A percentile compares a stretch with the other conserved stretches of the same genome.
phyloP scores from a whole-genome alignment of 306 rosid genomes.

The Inga laurina region DNA sequence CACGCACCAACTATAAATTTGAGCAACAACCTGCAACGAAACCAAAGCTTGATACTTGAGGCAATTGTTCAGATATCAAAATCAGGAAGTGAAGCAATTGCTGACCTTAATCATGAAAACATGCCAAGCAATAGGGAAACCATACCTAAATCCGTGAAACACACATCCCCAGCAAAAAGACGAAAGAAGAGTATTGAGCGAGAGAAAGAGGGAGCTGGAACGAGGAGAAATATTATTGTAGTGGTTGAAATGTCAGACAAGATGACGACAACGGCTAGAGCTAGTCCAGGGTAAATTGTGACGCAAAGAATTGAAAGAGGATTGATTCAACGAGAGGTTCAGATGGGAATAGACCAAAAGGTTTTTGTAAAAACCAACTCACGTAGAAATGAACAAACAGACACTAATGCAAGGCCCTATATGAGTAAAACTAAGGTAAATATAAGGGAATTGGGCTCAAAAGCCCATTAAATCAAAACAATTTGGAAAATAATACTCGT shows the following conservation, averaged over 20 bases:
- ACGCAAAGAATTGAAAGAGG: background rate
- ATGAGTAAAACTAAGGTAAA: too few relatives aligned
- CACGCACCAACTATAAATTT: too few relatives aligned
- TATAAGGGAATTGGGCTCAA: too few relatives aligned
- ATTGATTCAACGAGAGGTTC: background rate
- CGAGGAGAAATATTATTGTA: background rate
- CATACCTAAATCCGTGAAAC: background rate
- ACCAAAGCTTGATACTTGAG: background rate
- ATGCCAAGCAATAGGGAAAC: background rate
- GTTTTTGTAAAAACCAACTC: background rate
- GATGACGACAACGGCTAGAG: background rate
- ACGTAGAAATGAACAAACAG: too few relatives aligned
- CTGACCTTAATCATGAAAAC: background rate
- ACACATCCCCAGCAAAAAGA: background rate
- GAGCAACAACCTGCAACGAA: background rate
- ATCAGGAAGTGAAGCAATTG: background rate
- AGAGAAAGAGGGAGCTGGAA: background rate
- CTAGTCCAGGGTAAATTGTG: background rate
- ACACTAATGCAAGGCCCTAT: too few relatives aligned
- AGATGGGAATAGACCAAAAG: too few relatives aligned
- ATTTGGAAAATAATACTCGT: too few relatives aligned
- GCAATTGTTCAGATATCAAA: background rate
- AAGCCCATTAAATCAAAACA: too few relatives aligned
- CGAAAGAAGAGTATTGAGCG: background rate
- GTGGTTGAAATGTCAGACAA: background rate